These are phyloP conservation scores for Fagopyrum homotropicum DNA, from an alignment of 148 eudicot species.

Conservation along the genomic window DNA sequence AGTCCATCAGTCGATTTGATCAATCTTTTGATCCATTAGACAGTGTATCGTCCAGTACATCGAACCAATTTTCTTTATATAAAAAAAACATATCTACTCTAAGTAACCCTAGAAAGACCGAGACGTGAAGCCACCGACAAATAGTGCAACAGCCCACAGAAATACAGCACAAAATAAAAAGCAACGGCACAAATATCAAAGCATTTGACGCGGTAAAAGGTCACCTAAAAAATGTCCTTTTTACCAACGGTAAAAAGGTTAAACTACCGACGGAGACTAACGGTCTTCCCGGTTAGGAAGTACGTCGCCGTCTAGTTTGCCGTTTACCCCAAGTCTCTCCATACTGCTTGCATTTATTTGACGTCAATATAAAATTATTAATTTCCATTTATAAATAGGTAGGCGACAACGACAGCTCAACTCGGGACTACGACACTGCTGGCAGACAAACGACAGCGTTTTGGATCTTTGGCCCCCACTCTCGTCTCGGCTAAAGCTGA, in stretches of 20 bases:
- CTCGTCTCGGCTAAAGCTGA: neutral
- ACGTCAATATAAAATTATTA: neutral
- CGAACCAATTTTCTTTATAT: no score
- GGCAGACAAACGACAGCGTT: slow-evolving; percentile 5
- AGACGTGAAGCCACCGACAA: neutral
- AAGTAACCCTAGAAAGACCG: neutral
- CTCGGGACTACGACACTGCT: slow-evolving; percentile 1
- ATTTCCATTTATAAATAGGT: neutral
- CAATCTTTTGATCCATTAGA: no score
- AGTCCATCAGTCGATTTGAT: no score
- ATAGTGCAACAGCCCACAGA: neutral
- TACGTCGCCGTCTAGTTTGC: slow-evolving; percentile 2
- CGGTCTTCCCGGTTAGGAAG: slow-evolving; percentile 2
- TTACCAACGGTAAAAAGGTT: neutral
- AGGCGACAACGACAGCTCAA: slow-evolving; percentile 7
- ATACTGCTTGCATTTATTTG: neutral
- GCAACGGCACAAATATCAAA: neutral
- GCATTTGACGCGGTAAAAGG: neutral
- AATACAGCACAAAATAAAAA: neutral
- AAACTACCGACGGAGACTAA: neutral
- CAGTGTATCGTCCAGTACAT: no score
- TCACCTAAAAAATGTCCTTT: neutral
- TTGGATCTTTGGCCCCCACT: neutral
- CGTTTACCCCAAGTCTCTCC: slow-evolving; percentile 1
- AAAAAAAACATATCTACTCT: no score